Conservation (phyloP, 1,284 basidiomycete species). For the Ustilago sp. region DNA sequence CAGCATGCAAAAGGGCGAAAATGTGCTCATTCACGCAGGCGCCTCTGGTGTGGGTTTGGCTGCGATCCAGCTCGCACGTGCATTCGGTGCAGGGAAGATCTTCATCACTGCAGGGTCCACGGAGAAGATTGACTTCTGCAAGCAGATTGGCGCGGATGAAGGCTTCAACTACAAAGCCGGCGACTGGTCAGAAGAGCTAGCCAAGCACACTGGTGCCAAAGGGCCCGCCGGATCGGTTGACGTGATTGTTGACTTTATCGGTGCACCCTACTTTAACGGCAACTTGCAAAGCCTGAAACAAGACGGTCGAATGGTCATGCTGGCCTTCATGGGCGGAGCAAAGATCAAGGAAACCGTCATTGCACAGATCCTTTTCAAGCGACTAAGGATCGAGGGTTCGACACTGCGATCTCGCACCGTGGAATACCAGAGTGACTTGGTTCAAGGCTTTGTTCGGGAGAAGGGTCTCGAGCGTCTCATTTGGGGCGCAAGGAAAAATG, state of each 20-base stretch:
- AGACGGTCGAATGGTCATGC: constrained; percentile 82
- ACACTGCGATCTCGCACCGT: constrained; percentile 83
- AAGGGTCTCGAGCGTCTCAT: constrained; percentile 48
- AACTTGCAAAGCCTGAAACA: constrained; percentile 82
- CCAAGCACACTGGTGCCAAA: constrained; percentile 48
- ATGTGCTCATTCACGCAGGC: constrained; percentile 87
- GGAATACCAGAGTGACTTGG: constrained; percentile 83
- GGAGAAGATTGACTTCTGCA: constrained; percentile 85
- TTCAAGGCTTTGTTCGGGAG: constrained; percentile 75
- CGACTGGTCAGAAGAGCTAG: constrained; percentile 78
- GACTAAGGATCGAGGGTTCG: constrained; percentile 87
- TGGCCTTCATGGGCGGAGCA: constrained; percentile 79
- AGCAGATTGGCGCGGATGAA: constrained; percentile 76
- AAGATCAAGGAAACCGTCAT: constrained; percentile 78
- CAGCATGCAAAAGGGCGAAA: constrained; percentile 75
- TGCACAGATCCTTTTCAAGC: constrained; percentile 81
- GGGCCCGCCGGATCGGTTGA: constrained; percentile 73
- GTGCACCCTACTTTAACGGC: constrained; percentile 82
- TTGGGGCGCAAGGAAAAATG: constrained; percentile 14
- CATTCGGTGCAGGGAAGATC: constrained; percentile 74
- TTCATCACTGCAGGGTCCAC: constrained; percentile 81
- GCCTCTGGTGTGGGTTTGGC: constrained; percentile 81
- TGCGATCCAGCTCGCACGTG: constrained; percentile 86
- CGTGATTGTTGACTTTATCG: constrained; percentile 89
- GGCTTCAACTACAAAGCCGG: constrained; percentile 87